These are phyloP conservation scores for Trichoderma guizhouense DNA, from an alignment of 2,329 filamentous ascomycete species.

Conservation along the genomic window DNA sequence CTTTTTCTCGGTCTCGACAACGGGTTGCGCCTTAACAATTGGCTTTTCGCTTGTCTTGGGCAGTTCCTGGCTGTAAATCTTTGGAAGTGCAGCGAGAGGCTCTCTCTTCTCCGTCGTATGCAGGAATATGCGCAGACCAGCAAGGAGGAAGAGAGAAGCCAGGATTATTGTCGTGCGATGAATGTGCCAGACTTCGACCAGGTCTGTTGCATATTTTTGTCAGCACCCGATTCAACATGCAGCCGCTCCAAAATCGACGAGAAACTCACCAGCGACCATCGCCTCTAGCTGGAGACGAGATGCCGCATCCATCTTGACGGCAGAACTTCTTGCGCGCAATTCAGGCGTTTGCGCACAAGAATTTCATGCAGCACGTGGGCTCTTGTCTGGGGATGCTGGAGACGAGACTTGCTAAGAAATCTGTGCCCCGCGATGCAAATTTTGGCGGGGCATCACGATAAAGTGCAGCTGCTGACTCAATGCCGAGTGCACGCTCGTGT, in stretches of 20 bases:
- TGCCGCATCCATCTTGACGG: conserved; percentile 19
- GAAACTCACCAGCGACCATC: conserved; percentile 19
- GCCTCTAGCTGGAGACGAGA: conserved; percentile 7
- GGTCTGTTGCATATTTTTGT: conserved; percentile 27
- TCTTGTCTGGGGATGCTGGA: conserved; percentile 12
- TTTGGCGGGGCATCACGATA: conserved; percentile 23
- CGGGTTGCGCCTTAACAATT: conserved; percentile 17
- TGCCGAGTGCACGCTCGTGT: not conserved
- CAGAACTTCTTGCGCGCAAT: not conserved
- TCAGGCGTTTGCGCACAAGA: conserved; percentile 5
- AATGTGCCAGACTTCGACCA: conserved; percentile 45
- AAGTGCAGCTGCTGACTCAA: not conserved
- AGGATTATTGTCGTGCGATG: conserved; percentile 46
- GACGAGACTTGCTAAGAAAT: not conserved
- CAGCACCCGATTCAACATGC: not conserved
- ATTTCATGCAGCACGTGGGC: conserved; percentile 5
- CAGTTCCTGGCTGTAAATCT: conserved; percentile 30
- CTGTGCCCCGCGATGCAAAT: conserved; percentile 23
- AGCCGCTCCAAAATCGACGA: not conserved
- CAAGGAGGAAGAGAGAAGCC: conserved; percentile 36
- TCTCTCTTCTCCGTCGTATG: conserved; percentile 35
- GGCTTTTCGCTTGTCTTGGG: not conserved
- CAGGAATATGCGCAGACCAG: conserved; percentile 42
- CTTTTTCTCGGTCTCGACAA: conserved; percentile 30
- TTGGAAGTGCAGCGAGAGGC: conserved; percentile 38